Conservation (phyloP, 495 filamentous ascomycete genomes). For the Penicillium verhagenii region DNA sequence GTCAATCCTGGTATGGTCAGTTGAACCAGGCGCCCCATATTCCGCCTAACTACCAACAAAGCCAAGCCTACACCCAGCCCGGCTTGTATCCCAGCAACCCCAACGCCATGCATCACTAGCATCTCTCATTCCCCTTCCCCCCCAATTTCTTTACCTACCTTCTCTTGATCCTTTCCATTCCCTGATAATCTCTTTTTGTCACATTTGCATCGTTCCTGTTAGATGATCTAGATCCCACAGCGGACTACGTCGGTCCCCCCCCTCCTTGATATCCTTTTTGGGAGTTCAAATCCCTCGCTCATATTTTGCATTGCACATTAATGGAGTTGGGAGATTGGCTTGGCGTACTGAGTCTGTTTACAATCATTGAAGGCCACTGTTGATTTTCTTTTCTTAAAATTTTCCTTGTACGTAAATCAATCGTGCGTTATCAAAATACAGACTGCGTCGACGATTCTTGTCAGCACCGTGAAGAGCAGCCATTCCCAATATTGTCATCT, state of each 20-base stretch:
- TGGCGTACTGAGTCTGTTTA: background rate
- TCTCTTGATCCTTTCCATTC: background rate
- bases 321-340: background rate
- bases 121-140: conserved; percentile 1
- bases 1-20: conserved; percentile 43
- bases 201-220: background rate
- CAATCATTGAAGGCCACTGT: background rate
- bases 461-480: background rate
- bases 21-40: conserved; percentile 20
- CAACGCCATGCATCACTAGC: conserved; percentile 22
- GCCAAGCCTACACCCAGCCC: conserved; percentile 26
- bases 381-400: background rate
- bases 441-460: background rate
- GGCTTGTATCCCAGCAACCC: conserved; percentile 26
- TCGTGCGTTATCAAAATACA: background rate
- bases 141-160: background rate
- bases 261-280: background rate
- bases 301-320: background rate
- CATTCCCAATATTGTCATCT: too few species aligned
- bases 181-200: background rate
- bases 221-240: background rate
- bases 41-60: conserved; percentile 28
- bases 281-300: background rate
- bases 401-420: background rate
- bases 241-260: background rate